These are phyloP conservation scores for Aspergillus sojae DNA, from an alignment of 2,329 filamentous ascomycete species.

Conservation along the genomic window DNA sequence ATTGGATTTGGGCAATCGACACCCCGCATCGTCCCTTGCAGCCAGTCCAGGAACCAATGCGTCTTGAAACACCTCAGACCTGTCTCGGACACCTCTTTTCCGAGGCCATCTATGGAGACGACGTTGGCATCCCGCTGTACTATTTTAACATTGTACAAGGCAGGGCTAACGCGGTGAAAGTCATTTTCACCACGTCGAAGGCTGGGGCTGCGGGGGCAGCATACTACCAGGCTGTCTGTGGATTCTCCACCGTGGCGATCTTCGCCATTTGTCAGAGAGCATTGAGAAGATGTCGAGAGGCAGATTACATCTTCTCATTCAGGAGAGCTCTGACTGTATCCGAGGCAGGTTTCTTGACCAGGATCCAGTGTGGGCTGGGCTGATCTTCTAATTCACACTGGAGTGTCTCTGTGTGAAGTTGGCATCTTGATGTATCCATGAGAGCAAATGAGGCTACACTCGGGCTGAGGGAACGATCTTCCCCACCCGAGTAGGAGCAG, in stretches of 20 bases:
- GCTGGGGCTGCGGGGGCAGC: background rate
- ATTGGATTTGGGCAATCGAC: background rate
- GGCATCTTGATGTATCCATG: background rate
- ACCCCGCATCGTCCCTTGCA: background rate
- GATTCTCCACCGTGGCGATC: background rate
- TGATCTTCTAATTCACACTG: background rate
- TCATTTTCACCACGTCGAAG: background rate
- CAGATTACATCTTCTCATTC: background rate
- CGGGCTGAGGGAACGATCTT: background rate
- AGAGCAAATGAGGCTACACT: background rate
- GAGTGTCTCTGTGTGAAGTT: background rate
- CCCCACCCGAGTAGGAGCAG: background rate
- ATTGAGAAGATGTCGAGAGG: background rate
- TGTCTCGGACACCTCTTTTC: background rate
- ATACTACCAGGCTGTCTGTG: background rate
- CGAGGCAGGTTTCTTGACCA: background rate
- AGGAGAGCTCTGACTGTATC: background rate
- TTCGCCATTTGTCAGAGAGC: background rate
- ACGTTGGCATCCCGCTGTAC: background rate
- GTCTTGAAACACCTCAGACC: background rate
- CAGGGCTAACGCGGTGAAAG: background rate
- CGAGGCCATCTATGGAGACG: background rate
- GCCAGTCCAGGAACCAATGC: background rate
- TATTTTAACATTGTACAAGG: background rate
- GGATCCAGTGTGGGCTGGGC: background rate